These are phyloP conservation scores for Hypomontagnella monticulosa DNA, from an alignment of 495 filamentous ascomycete species.

Conservation along the genomic window DNA sequence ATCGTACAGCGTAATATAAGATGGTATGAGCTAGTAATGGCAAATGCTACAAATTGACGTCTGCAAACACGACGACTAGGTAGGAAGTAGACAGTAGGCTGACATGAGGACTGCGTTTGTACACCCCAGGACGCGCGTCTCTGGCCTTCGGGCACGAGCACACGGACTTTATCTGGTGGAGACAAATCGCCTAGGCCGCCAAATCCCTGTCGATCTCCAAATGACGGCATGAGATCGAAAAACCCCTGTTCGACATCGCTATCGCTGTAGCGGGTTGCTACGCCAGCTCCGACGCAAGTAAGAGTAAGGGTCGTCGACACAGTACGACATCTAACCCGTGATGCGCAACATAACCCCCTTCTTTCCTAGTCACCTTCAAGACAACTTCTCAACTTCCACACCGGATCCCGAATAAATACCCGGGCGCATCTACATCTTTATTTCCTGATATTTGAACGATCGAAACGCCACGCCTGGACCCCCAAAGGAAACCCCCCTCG, in stretches of 20 bases:
- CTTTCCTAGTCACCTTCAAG: not conserved
- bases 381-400: not conserved
- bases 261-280: slow-evolving; percentile 29
- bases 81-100: slow-evolving; percentile 6
- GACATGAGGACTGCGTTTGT: slow-evolving; percentile 25
- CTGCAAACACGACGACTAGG: not conserved
- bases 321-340: slow-evolving; percentile 8
- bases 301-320: slow-evolving; percentile 11
- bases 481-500: slow-evolving; percentile 11
- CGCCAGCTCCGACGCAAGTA: slow-evolving; percentile 19
- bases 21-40: not conserved
- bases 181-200: slow-evolving; percentile 14
- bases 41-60: slow-evolving; percentile 14
- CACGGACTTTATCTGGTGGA: slow-evolving; percentile 35
- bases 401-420: slow-evolving; percentile 32
- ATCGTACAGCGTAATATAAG: slow-evolving; percentile 12
- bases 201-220: slow-evolving; percentile 37
- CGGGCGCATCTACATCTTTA: not conserved
- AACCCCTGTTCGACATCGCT: slow-evolving; percentile 31
- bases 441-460: slow-evolving; percentile 15
- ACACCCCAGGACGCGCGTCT: slow-evolving; percentile 41
- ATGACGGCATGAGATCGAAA: slow-evolving; percentile 43
- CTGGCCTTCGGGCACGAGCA: slow-evolving; percentile 26
- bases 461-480: slow-evolving; percentile 10
- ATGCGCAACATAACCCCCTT: slow-evolving; percentile 14